Evolutionary conservation across 805 yeast species (phyloP).

Genomic region (Saccharomycopsis guyanensis): DNA sequence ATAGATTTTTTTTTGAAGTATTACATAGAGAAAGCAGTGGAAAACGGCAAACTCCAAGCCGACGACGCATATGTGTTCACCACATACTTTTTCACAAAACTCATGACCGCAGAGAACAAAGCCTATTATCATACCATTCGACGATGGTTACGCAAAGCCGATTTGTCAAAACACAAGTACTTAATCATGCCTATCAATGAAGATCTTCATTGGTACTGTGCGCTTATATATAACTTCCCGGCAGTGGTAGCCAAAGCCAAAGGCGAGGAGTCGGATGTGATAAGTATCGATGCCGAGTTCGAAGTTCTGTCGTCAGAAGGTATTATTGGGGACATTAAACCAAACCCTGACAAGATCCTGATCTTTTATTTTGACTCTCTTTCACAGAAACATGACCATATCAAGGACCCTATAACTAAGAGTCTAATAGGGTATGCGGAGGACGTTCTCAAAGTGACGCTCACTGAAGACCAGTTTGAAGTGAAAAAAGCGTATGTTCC

Average conservation of each 20-base stretch:
- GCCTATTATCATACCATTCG: conserved; percentile 53
- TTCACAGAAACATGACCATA: conserved; percentile 45
- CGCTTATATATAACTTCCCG: conserved; percentile 55
- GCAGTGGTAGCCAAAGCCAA: conserved; percentile 17
- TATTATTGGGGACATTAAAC: background rate
- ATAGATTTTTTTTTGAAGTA: conserved; percentile 77
- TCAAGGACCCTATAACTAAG: conserved; percentile 44
- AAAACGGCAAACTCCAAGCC: conserved; percentile 23
- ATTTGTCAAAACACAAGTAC: conserved; percentile 49
- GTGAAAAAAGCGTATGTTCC: conserved; percentile 56
- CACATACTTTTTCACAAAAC: conserved; percentile 73
- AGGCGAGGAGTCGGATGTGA: background rate
- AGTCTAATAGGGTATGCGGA: conserved; percentile 63
- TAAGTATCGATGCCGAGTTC: background rate
- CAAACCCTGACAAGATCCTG: conserved; percentile 27
- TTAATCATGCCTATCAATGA: conserved; percentile 78
- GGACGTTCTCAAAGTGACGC: conserved; percentile 45
- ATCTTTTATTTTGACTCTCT: conserved; percentile 73
- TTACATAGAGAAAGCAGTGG: conserved; percentile 29
- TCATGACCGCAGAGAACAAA: conserved; percentile 31
- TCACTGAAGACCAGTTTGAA: conserved; percentile 41
- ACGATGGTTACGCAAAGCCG: conserved; percentile 71
- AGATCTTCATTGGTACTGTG: conserved; percentile 80
- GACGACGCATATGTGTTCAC: conserved; percentile 54
- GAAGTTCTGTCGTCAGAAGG: background rate